phyloP scores from a whole-genome alignment of 306 rosid genomes.

The Sophora flavescens region DNA sequence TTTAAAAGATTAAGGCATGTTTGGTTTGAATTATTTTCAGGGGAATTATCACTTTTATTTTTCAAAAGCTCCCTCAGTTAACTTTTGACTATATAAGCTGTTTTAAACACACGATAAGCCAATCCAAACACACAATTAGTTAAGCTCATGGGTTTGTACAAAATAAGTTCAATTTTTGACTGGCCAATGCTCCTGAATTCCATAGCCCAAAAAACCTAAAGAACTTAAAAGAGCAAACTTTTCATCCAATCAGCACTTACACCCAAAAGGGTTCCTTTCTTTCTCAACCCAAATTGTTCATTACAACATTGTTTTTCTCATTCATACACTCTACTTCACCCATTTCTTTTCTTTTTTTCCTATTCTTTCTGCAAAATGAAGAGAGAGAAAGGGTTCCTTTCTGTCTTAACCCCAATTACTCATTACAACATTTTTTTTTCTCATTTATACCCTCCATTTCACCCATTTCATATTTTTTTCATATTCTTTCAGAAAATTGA shows the following conservation, averaged over 20 bases:
- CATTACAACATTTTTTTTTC: conserved; percentile 15
- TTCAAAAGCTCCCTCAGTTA: too few relatives aligned
- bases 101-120: too few relatives aligned
- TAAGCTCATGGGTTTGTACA: too few relatives aligned
- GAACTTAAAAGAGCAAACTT: background rate
- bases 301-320: background rate
- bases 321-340: background rate
- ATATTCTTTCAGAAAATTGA: conserved; percentile 25
- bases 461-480: background rate
- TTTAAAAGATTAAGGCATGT: too few relatives aligned
- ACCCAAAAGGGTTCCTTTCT: background rate
- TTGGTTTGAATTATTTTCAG: too few relatives aligned
- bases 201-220: too few relatives aligned
- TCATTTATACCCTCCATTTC: background rate
- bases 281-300: background rate
- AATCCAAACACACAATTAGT: too few relatives aligned
- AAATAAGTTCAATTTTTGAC: too few relatives aligned
- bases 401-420: background rate
- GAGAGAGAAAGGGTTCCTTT: background rate
- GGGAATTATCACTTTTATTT: too few relatives aligned
- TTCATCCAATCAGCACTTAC: background rate
- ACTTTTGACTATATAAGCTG: too few relatives aligned
- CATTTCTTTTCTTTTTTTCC: background rate
- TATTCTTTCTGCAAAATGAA: conserved; percentile 3
- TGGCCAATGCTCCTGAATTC: too few relatives aligned